A percentile compares a stretch with the other conserved stretches of the same genome.
These are phyloP conservation scores for Symbiodinium natans DNA, from an alignment of 73 alveolate species.

Conservation along the genomic window DNA sequence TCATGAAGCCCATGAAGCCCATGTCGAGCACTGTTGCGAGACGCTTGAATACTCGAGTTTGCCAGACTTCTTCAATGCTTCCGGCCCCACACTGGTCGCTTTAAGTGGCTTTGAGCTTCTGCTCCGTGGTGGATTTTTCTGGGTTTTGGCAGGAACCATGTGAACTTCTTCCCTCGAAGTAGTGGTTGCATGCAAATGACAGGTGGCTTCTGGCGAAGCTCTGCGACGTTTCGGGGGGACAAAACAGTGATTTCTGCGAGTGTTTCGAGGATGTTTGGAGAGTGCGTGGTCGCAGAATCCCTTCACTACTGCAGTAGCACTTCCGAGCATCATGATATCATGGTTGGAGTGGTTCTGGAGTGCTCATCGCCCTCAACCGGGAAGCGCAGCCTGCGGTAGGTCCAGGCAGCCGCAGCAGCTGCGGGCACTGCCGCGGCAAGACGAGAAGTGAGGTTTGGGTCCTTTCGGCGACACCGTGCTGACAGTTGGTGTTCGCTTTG, in stretches of 20 bases:
- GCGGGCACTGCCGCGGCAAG: slow-evolving; percentile 53
- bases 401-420: slow-evolving; percentile 64
- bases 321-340: no score
- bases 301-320: no score
- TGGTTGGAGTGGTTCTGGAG: no score
- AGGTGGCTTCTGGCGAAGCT: neutral
- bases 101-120: neutral
- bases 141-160: neutral
- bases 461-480: no score
- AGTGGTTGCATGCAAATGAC: neutral
- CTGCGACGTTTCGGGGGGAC: neutral
- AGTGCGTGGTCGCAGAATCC: no score
- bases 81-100: neutral
- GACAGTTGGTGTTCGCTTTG: neutral
- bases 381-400: neutral
- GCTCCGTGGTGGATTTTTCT: neutral
- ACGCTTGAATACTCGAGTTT: neutral
- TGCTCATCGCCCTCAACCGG: no score
- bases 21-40: no score
- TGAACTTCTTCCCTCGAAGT: no score
- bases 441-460: slow-evolving; percentile 35
- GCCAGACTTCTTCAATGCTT: neutral
- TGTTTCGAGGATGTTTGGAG: no score
- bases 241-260: no score
- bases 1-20: no score